Conservation (phyloP, 805 yeast species). For the Monosporozyma aerobia region DNA sequence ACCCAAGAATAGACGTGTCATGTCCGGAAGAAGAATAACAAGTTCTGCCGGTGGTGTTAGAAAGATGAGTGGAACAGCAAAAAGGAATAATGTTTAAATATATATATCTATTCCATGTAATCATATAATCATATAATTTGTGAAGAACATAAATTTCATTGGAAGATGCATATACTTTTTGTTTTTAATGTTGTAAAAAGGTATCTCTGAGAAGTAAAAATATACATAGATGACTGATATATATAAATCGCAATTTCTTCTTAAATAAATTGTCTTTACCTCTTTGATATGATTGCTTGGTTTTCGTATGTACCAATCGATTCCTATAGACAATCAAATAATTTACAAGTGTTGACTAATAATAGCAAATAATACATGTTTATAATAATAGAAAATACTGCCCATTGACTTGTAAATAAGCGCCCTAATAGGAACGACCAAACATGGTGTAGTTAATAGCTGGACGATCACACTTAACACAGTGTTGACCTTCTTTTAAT, state of each 20-base stretch:
- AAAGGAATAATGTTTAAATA: constrained; percentile 8
- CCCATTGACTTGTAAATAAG: neutral
- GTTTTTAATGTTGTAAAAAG: neutral
- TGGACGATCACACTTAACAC: constrained; percentile 70
- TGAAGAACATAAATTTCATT: neutral
- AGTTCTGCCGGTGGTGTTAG: constrained; percentile 29
- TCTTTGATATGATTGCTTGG: neutral
- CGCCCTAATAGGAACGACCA: constrained; percentile 82
- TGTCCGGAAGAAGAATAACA: constrained; percentile 27
- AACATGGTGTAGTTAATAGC: constrained; percentile 89
- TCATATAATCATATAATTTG: neutral
- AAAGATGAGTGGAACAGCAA: constrained; percentile 27
- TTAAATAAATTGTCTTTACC: neutral
- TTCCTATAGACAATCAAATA: neutral
- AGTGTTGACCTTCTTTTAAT: constrained; percentile 68
- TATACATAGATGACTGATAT: neutral
- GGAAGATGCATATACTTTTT: neutral
- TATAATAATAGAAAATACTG: neutral
- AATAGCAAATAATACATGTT: neutral
- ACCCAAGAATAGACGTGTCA: constrained; percentile 25
- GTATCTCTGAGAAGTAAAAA: neutral
- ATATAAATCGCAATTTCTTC: neutral
- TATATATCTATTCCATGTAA: neutral
- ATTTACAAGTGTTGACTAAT: neutral
- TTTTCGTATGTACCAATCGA: neutral